Evolutionary conservation across 2,329 filamentous ascomycete species (phyloP).

Genomic region (Hypoxylon sp.): DNA sequence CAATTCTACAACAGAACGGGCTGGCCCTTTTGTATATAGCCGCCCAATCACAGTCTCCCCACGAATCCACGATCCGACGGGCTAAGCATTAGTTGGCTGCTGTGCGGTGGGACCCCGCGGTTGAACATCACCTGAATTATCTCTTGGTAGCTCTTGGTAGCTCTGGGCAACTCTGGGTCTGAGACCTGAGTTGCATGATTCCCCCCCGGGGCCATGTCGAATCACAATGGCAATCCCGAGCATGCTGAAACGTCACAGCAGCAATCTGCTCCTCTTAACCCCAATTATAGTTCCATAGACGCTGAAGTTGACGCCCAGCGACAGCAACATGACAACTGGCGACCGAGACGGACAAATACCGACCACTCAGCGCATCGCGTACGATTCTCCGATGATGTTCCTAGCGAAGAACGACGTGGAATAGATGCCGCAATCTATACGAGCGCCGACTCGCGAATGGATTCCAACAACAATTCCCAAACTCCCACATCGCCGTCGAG

Average conservation of each 20-base stretch:
- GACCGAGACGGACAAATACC: conserved; percentile 31
- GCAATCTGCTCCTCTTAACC: conserved; percentile 21
- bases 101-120: conserved; percentile 18
- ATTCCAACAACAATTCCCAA: conserved; percentile 11
- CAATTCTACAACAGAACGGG: conserved; percentile 15
- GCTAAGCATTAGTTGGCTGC: conserved; percentile 26
- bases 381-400: conserved; percentile 23
- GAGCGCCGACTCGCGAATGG: conserved; percentile 19
- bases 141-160: conserved; percentile 18
- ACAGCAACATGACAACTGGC: conserved; percentile 16
- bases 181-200: conserved; percentile 25
- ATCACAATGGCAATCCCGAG: conserved; percentile 27
- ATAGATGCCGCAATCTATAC: conserved; percentile 15
- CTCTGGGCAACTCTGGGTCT: conserved; percentile 23
- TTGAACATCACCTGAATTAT: conserved; percentile 30
- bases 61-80: conserved; percentile 27
- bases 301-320: conserved; percentile 10
- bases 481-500: conserved; percentile 24
- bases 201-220: conserved; percentile 28
- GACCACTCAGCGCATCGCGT: conserved; percentile 26
- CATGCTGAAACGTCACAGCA: conserved; percentile 24
- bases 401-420: conserved; percentile 17
- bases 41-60: conserved; percentile 30
- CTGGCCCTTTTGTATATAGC: conserved; percentile 24
- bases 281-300: conserved; percentile 11